phyloP scores from a whole-genome alignment of 768 basidiomycete genomes.

The Boletus eberwhitei region DNA sequence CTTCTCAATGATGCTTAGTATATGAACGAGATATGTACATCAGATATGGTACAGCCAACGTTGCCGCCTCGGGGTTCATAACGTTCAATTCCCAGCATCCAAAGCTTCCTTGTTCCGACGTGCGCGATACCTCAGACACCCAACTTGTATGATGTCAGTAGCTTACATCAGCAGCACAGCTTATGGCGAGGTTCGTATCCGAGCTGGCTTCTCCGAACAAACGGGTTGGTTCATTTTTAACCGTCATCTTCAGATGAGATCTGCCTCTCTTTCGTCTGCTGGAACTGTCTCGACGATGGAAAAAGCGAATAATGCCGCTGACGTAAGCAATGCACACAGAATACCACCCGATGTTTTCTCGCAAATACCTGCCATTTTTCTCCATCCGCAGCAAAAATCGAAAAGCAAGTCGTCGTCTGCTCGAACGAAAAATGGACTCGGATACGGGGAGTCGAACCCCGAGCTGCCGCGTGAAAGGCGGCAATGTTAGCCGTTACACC shows the following conservation, averaged over 20 bases:
- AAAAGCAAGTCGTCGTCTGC: not conserved
- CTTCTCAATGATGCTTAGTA: no score
- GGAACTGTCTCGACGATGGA: no score
- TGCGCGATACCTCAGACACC: no score
- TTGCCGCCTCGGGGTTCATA: no score
- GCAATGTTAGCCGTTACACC: conserved; percentile 69
- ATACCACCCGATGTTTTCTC: no score
- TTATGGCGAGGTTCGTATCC: no score
- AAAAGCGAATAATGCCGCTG: not conserved
- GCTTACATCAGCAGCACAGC: not conserved
- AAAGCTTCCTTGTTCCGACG: not conserved
- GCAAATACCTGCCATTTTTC: not conserved
- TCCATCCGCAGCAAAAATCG: not conserved
- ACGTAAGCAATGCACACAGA: not conserved
- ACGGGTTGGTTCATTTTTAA: no score
- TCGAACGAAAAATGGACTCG: conserved; percentile 15
- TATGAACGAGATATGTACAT: no score
- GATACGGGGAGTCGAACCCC: conserved; percentile 36
- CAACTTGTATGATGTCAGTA: not conserved
- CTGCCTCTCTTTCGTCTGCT: no score
- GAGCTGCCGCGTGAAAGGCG: conserved; percentile 55
- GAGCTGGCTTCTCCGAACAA: no score
- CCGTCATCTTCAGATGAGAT: no score
- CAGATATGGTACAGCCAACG: no score
- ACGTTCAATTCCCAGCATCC: not conserved